Conservation (phyloP, 169 alveolate genomes). For the Perkinsus olseni region DNA sequence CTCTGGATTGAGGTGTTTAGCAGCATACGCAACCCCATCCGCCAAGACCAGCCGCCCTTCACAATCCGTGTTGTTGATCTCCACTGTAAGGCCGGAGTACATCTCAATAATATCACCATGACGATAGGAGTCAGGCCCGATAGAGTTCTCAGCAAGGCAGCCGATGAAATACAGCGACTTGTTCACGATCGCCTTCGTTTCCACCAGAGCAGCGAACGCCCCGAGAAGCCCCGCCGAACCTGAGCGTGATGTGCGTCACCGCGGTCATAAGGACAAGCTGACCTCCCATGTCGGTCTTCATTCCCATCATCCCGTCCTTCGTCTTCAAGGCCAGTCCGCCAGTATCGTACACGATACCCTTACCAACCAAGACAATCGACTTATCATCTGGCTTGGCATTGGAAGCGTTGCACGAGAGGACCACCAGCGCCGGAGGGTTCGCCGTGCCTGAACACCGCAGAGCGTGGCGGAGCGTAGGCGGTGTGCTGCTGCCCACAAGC, state of each 20-base stretch:
- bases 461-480: too few species aligned
- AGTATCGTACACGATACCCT: constrained; percentile 43
- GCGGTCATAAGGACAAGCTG: background rate
- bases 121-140: constrained; percentile 24
- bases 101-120: constrained; percentile 32
- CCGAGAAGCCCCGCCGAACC: background rate
- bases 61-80: constrained; percentile 47
- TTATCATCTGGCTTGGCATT: background rate
- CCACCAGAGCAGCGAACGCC: background rate
- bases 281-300: background rate
- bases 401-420: background rate
- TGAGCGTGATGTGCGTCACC: background rate
- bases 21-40: constrained; percentile 39
- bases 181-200: background rate
- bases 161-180: background rate
- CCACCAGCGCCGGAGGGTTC: background rate
- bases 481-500: too few species aligned
- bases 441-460: too few species aligned
- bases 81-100: constrained; percentile 44
- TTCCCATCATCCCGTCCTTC: constrained; percentile 3
- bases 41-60: constrained; percentile 49
- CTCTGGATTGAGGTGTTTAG: constrained; percentile 26
- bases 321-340: constrained; percentile 41
- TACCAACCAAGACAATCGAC: constrained; percentile 34
- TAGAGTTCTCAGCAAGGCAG: background rate